phyloP scores from a whole-genome alignment of 441 rosid species.

The Populus trichocarpa region DNA sequence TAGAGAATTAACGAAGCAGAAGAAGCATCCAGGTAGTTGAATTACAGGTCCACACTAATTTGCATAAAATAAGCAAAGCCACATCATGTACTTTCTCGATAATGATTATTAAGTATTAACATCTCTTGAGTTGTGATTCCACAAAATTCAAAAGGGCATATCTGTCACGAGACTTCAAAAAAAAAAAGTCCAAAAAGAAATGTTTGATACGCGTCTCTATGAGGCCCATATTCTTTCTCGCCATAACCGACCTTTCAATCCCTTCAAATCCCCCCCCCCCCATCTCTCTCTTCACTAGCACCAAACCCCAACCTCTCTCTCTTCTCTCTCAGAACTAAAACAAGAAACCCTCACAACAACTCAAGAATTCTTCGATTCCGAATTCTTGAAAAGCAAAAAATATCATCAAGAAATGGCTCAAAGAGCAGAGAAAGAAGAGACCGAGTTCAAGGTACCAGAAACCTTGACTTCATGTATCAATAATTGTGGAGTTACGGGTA shows the following conservation, averaged over 20 bases:
- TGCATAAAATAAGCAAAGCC: conserved; percentile 15
- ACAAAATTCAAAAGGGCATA: conserved; percentile 34
- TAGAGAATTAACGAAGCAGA: no score
- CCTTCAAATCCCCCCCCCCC: conserved; percentile 41
- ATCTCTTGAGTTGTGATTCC: conserved; percentile 17
- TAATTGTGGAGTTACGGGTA: conserved; percentile 80
- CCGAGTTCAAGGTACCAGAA: conserved; percentile 92
- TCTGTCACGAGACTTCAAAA: conserved; percentile 15
- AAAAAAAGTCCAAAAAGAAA: conserved; percentile 28
- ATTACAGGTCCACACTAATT: background rate
- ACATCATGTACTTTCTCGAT: conserved; percentile 12
- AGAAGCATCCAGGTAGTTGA: no score
- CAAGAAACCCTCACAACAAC: background rate
- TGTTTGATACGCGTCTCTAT: conserved; percentile 75
- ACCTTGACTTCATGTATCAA: conserved; percentile 61
- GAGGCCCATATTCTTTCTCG: conserved; percentile 76
- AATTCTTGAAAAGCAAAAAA: background rate
- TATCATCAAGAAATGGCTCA: conserved; percentile 55
- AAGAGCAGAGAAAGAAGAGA: conserved; percentile 90
- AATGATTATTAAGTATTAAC: conserved; percentile 27
- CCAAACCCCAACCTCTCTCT: background rate
- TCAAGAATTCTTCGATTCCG: background rate
- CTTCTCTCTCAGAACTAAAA: background rate
- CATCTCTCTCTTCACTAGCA: background rate
- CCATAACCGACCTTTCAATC: conserved; percentile 59